Evolutionary conservation across 495 filamentous ascomycete genomes (phyloP).

Genomic region (Penicillium mononematosum): DNA sequence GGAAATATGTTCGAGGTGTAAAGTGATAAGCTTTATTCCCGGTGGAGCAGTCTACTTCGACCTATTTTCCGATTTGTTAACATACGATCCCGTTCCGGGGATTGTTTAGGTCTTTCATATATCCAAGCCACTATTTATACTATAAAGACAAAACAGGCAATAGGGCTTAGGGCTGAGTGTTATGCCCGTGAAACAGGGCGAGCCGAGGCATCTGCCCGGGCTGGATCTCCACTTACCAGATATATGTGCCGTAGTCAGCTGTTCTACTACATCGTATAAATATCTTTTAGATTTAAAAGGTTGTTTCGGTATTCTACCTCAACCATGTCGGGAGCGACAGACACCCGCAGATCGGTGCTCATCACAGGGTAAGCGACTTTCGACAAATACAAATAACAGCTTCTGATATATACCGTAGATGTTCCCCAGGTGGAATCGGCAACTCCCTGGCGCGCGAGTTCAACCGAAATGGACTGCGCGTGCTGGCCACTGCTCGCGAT

Average conservation of each 20-base stretch:
- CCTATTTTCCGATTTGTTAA: not conserved
- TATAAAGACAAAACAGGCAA: not conserved
- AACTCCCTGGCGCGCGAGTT: constrained; percentile 58
- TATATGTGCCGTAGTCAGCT: not conserved
- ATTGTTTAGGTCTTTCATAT: not conserved
- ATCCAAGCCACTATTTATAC: constrained; percentile 4
- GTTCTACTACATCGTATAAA: not conserved
- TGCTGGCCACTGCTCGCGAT: constrained; percentile 58
- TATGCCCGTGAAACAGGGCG: not conserved
- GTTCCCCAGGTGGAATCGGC: constrained; percentile 58
- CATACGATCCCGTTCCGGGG: not conserved
- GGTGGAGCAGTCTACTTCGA: not conserved
- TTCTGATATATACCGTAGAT: constrained; percentile 33
- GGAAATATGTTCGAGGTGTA: not conserved
- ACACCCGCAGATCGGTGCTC: constrained; percentile 43
- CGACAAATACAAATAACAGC: not conserved
- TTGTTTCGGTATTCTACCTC: not conserved
- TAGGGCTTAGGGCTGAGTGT: constrained; percentile 6
- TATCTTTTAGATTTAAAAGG: not conserved
- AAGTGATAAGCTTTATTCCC: not conserved
- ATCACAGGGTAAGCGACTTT: constrained; percentile 44
- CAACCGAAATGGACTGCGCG: constrained; percentile 48
- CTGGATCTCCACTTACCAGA: not conserved
- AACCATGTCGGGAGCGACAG: constrained; percentile 27
- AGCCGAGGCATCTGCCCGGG: constrained; percentile 4